A percentile compares a stretch with the other conserved stretches of the same genome.
Conservation (phyloP, 345 rosid genomes). For the Eucalyptus leucophloia region DNA sequence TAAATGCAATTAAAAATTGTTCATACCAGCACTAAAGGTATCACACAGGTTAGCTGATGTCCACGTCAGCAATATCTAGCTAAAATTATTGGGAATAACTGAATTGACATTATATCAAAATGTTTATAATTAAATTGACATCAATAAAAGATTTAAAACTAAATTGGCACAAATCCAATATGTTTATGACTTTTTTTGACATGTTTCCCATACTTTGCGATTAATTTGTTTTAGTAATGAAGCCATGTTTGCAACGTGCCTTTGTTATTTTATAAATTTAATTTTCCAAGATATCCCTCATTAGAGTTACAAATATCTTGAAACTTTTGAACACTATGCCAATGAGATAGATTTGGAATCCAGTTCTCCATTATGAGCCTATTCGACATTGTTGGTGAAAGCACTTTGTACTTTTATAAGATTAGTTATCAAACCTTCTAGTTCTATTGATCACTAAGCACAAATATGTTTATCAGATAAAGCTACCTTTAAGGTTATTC, state of each 20-base stretch:
- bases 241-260: not conserved
- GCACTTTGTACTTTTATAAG: not conserved
- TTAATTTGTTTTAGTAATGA: not conserved
- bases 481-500: not conserved
- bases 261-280: not conserved
- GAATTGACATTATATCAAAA: fast-evolving
- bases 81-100: fast-evolving
- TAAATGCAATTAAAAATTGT: no score
- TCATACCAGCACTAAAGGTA: fast-evolving
- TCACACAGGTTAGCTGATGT: fast-evolving
- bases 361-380: not conserved
- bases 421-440: not conserved
- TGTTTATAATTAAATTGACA: fast-evolving
- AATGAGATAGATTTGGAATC: not conserved
- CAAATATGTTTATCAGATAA: not conserved
- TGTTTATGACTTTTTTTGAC: no score
- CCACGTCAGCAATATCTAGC: fast-evolving
- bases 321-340: not conserved
- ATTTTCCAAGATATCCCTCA: not conserved
- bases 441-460: not conserved
- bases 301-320: not conserved
- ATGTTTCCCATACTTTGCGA: fast-evolving
- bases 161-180: fast-evolving
- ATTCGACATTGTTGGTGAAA: not conserved
- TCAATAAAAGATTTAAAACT: fast-evolving